Base-by-base conservation (phyloP, 352 stramenopile genomes). In the Phytophthora vignae region DNA sequence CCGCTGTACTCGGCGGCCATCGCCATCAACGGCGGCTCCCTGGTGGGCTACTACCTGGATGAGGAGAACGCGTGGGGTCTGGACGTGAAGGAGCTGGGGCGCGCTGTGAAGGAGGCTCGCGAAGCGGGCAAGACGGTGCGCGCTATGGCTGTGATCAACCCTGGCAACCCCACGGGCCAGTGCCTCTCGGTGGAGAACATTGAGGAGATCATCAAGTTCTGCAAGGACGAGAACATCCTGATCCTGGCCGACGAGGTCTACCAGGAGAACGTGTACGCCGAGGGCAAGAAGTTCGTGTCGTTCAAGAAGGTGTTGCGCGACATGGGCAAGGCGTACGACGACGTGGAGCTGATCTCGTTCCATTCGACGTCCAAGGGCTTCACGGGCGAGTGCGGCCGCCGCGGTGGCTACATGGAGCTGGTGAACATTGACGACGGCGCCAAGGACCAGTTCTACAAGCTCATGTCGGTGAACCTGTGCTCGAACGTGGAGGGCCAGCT, bases 201-300 rank as follows among this genome's bases (percentile, higher is more conserved):
- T 54, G 78, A 96, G 57, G 93, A 98, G 68, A 98, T 99, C 69
- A 95, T 99, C 56, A 76, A 90, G 55, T 99, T 99, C 67, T 99
- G 97, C 81, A 85, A 93, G 64, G 77, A 95, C 55, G 85, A 99
- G 67, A 88, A 97, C 60, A 86, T 99, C 36, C 86, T 99, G 36
- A 84, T 99, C 53, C 78, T 99, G 60, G 97, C 98, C 2, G 98
- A 99, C 74, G 98, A 99, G 82, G 98, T 99, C 19, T 99, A 99
- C 83, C 98, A 99, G 77, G 97, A 99, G 76, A 99, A 99, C 87
- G 96, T 99, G 55, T 99, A 99, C 76, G 88, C 91, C 12, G 77
- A 96, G 22, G 88, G 90, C 60, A 95, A 97, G 73, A 67, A 87
- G 64, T 99, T 99, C 71, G 83, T 96, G 58, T 99, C 93, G 62